Conservation (phyloP, 2,329 filamentous ascomycete species). For the Ceratocystis destructans region DNA sequence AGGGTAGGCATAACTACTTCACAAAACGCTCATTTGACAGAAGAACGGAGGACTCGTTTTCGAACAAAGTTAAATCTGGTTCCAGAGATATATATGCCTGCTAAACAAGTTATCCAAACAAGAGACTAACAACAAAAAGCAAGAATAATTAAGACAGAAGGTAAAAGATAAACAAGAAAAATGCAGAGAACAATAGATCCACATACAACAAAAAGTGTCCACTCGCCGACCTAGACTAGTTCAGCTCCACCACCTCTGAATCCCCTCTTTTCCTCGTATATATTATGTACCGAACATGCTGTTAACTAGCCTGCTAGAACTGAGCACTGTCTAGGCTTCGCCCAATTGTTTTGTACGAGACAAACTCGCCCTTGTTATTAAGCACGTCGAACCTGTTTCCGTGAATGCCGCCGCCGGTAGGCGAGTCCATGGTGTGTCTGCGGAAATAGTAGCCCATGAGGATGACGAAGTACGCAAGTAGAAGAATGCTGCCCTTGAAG, state of each 20-base stretch:
- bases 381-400: conserved; percentile 40
- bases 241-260: background rate
- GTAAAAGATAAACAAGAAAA: background rate
- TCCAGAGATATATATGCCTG: background rate
- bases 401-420: conserved; percentile 26
- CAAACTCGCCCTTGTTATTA: conserved; percentile 36
- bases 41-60: background rate
- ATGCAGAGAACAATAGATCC: background rate
- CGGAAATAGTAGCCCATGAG: conserved; percentile 85
- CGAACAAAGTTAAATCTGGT: background rate
- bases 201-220: too few species aligned
- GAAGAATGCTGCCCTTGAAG: conserved; percentile 94
- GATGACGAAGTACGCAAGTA: conserved; percentile 86
- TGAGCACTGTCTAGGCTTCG: conserved; percentile 30
- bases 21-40: background rate
- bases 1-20: background rate
- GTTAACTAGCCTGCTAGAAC: conserved; percentile 2
- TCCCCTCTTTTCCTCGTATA: background rate
- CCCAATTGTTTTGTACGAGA: conserved; percentile 42
- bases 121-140: background rate
- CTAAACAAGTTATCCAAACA: background rate
- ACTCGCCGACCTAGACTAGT: too few species aligned
- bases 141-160: background rate
- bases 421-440: conserved; percentile 31
- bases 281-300: too few species aligned